Percentiles rank a stretch among this genome's conserved stretches.
These are phyloP conservation scores for Sphagnum fallax DNA, from an alignment of 228 moss, liverwort and hornwort species.

Conservation along the genomic window DNA sequence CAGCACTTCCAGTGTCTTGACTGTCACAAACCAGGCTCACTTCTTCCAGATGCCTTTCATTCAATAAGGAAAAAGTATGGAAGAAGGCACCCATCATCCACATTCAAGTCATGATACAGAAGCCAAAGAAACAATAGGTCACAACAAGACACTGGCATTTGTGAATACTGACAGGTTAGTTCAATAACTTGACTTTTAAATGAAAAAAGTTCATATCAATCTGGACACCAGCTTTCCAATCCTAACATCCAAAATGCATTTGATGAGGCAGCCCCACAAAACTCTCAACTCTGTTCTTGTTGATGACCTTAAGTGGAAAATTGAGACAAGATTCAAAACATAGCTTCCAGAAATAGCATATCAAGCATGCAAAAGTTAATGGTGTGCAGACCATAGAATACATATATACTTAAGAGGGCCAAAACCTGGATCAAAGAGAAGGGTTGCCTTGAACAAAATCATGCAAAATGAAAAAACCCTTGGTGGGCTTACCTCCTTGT, in stretches of 20 bases:
- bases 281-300: neutral
- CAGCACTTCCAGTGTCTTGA: neutral
- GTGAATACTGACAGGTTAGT: neutral
- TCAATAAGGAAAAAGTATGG: neutral
- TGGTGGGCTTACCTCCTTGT: constrained; percentile 10
- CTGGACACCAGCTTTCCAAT: neutral
- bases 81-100: neutral
- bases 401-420: neutral
- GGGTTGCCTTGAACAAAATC: neutral
- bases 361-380: neutral
- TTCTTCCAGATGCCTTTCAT: neutral
- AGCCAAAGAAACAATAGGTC: no score
- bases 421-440: neutral
- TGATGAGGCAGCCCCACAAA: neutral
- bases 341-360: neutral
- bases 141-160: neutral
- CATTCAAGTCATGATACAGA: no score
- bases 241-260: neutral
- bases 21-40: neutral
- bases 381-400: neutral
- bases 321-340: no score
- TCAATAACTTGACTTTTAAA: neutral
- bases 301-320: no score
- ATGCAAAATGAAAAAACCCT: constrained; percentile 2
- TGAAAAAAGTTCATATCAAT: neutral